These are phyloP conservation scores for Beauveria australis DNA, from an alignment of 2,329 filamentous ascomycete species.

Conservation along the genomic window DNA sequence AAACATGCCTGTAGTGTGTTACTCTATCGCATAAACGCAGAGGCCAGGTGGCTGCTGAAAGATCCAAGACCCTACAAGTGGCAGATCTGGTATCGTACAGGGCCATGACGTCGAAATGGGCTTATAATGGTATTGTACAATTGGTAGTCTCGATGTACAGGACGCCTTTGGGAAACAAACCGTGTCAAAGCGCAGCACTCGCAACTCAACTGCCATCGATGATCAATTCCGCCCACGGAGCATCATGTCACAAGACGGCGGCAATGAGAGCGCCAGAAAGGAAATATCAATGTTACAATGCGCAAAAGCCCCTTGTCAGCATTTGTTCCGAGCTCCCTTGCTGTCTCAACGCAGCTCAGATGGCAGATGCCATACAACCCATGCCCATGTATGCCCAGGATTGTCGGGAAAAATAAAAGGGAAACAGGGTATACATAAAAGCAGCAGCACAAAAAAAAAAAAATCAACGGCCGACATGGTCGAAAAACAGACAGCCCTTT, in stretches of 20 bases:
- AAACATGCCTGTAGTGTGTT: neutral
- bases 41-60: neutral
- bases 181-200: neutral
- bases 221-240: neutral
- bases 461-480: too few species aligned
- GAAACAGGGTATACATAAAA: neutral
- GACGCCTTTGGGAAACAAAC: neutral
- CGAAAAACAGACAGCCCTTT: too few species aligned
- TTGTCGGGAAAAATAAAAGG: neutral
- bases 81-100: neutral
- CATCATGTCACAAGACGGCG: neutral
- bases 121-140: neutral
- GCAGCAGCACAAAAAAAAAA: too few species aligned
- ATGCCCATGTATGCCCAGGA: too few species aligned
- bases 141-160: neutral
- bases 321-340: too few species aligned
- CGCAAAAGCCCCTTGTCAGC: neutral
- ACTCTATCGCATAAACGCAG: neutral
- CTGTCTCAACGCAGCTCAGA: neutral
- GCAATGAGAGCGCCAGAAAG: neutral
- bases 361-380: neutral
- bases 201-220: too few species aligned
- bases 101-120: conserved; percentile 2
- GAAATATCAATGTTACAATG: neutral
- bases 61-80: neutral